phyloP scores from a whole-genome alignment of 768 basidiomycete genomes.

The Pisolithus tinctorius region DNA sequence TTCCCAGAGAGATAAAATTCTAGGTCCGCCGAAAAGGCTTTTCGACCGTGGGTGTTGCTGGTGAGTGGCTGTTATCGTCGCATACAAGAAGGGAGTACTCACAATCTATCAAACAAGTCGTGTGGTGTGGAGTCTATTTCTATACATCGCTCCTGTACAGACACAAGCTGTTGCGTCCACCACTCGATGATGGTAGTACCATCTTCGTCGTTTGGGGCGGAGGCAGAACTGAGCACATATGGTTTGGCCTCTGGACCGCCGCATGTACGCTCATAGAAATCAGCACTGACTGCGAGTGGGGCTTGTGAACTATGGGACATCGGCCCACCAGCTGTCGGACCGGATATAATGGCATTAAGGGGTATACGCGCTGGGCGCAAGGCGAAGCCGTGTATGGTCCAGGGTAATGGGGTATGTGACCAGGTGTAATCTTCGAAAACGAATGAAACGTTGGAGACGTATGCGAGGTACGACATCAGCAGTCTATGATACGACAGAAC shows the following conservation, averaged over 20 bases:
- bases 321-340: conserved; percentile 48
- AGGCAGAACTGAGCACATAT: conserved; percentile 28
- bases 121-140: conserved; percentile 35
- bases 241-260: conserved; percentile 25
- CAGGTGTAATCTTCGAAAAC: conserved; percentile 61
- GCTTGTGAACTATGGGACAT: conserved; percentile 17
- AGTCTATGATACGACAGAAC: conserved; percentile 25
- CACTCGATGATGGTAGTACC: conserved; percentile 40
- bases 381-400: conserved; percentile 47
- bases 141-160: conserved; percentile 35
- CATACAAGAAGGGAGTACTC: conserved; percentile 12
- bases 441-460: conserved; percentile 43
- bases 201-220: conserved; percentile 32
- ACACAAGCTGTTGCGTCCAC: conserved; percentile 39
- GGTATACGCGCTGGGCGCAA: conserved; percentile 48
- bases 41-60: background rate
- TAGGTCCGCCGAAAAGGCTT: conserved; percentile 41
- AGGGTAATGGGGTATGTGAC: conserved; percentile 48
- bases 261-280: conserved; percentile 46
- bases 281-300: conserved; percentile 37
- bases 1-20: conserved; percentile 38
- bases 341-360: conserved; percentile 51
- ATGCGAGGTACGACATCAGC: conserved; percentile 47
- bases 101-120: conserved; percentile 45
- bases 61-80: background rate